Conservation (phyloP, 129 eudicot species). For the Flaveria robusta region DNA sequence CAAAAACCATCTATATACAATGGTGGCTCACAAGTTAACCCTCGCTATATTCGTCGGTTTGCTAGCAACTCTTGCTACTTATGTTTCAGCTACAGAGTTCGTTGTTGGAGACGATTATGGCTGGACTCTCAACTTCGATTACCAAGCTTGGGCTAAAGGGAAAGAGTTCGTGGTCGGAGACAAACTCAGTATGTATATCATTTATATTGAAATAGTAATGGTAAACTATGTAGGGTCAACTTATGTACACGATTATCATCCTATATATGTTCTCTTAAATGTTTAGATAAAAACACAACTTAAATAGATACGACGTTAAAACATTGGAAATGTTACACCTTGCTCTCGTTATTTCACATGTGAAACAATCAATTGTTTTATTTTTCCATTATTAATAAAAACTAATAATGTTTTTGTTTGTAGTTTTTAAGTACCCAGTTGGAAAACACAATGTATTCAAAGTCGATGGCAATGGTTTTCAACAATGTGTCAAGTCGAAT, state of each 20-base stretch:
- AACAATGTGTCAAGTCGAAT: constrained; percentile 28
- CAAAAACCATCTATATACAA: neutral
- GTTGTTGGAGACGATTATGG: constrained; percentile 40
- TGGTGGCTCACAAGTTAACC: constrained; percentile 11
- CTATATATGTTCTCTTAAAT: neutral
- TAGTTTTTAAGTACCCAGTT: constrained; percentile 28
- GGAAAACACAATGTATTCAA: constrained; percentile 33
- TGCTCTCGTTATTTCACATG: too few relatives aligned
- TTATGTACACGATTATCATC: neutral
- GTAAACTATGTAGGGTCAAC: neutral
- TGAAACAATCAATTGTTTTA: neutral
- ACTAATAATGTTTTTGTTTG: neutral
- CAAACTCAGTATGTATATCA: constrained; percentile 24
- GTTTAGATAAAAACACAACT: neutral
- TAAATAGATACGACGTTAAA: too few relatives aligned
- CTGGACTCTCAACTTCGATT: constrained; percentile 36
- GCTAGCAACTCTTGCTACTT: constrained; percentile 4
- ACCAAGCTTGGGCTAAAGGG: constrained; percentile 41
- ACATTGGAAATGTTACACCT: neutral
- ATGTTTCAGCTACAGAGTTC: constrained; percentile 22
- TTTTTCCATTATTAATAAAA: neutral
- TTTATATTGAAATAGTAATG: neutral
- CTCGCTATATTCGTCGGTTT: constrained; percentile 2
- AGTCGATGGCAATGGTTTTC: constrained; percentile 28
- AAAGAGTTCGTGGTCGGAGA: constrained; percentile 40